Evolutionary conservation across 192 early-diverging fungal species (phyloP), one percentile per base, ranked within the genome.

Genomic region (Rhizophagus clarus): DNA sequence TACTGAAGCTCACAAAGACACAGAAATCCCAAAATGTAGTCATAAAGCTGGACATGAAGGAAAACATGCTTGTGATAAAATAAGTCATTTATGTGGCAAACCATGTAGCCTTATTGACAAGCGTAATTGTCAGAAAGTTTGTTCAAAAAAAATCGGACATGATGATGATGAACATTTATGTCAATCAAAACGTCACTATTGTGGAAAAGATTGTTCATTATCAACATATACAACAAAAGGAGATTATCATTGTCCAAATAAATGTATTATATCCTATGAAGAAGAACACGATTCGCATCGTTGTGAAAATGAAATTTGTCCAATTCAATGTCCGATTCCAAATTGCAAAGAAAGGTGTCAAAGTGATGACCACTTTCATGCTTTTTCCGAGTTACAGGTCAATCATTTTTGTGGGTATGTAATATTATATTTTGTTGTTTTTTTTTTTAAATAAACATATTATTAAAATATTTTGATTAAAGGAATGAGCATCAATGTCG

Each of bases 401-500:
- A 26, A 79, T 71, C 77, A 79, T 72, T 71, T 79, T 37, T 79
- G 77, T 10, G 77, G 77, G 64, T 49, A 32, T 14, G 61, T 77
- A 62, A 0, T 61, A 28, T 31, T 74, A 20, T 63, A 42, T 15
- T 11, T 3, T 51, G 26, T 42, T 1, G 10, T 64, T 5, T 20
- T 14, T 60, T 26, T 31, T 26, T 32, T 20, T 2, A 2, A 11
- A 31, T 15, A 12, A 9, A 32, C n/a, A n/a, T 31, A 11, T 32
- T 31, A 28, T 26, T 56, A 31, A 12, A 29, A 32, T 75, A 61
- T 71, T 74, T 60, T 4, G 17, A 32, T 60, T 64, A 20, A 63
- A 80, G 79, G 0, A 20, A 78, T 7, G 80, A 77, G 9, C 80
- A 81, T 77, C 75, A 76, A 56, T 81, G 80, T 51, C 32, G 11